Evolutionary conservation across 2,329 filamentous ascomycete genomes (phyloP), one percentile per base, ranked within the genome.

Genomic region (Colletotrichum euphorbiae): DNA sequence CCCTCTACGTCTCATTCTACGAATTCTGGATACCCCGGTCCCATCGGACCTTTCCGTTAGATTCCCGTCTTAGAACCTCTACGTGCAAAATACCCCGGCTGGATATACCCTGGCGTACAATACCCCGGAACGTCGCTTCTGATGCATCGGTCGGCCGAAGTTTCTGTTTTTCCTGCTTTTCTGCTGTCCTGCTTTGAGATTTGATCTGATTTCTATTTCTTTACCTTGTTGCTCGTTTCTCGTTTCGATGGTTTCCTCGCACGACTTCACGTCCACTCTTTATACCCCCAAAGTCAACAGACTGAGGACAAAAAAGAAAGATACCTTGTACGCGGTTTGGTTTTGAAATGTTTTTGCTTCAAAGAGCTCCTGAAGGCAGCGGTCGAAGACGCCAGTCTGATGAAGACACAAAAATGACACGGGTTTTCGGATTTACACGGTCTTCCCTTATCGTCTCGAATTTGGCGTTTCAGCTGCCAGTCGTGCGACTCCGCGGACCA

Each of bases 1-100:
- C 93, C 93, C 80, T 95, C 92, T 77, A 97, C 93, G 84, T 96
- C 93, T 84, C 92, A 97, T 91, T 97, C 93, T 87, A 92, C 91
- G 78, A 89, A 90, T 92, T 95, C 93, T 89, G 93, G 93, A 93
- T 96, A 96, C 92, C 92, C 93, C 87, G 93, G 90, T 85, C 92
- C 92, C 74, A 91, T 94, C 87, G 93, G 92, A 86, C 91, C 92
- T 88, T 93, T 91, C 86, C 93, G 93, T 92, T 95, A 91, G 90
- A 89, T 74, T 73, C 72, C 75, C 76, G 75, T 79, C 78, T 80
- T 80, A 79, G 78, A 80, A 77, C 72, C 78, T 80, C 78, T 83
- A 81, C 79, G 82, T 84, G 81, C 82, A 84, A 83, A 84, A 85
- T 86, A 85, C 83, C 80, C 84, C 81, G 84, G 85, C 85, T 88